These are phyloP conservation scores for Penicillium sp. DNA, from an alignment of 2,329 filamentous ascomycete genomes.

Conservation along the genomic window DNA sequence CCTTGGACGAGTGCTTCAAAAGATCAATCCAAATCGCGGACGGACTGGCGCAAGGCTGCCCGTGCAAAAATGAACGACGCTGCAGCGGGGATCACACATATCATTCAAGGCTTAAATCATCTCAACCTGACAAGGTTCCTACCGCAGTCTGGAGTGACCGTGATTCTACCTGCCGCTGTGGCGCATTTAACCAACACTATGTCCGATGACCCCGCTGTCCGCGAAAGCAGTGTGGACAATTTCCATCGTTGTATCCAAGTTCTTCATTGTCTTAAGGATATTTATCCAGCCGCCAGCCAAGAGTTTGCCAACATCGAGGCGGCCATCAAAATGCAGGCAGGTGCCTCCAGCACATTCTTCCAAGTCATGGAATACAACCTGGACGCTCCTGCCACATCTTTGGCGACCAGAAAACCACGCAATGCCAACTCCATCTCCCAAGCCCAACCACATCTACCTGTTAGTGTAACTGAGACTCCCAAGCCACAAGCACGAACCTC, in stretches of 20 bases:
- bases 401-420: constrained; percentile 18
- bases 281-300: constrained; percentile 83
- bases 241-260: constrained; percentile 84
- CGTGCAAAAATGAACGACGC: constrained; percentile 78
- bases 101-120: constrained; percentile 70
- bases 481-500: not conserved
- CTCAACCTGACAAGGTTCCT: constrained; percentile 71
- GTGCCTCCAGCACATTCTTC: constrained; percentile 31
- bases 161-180: constrained; percentile 82
- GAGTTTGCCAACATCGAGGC: constrained; percentile 46
- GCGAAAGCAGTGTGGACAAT: constrained; percentile 68
- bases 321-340: constrained; percentile 34
- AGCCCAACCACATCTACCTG: constrained; percentile 6
- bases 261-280: constrained; percentile 77
- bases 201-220: constrained; percentile 67
- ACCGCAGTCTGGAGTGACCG: constrained; percentile 81
- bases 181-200: constrained; percentile 87
- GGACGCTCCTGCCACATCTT: constrained; percentile 13
- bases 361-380: constrained; percentile 35
- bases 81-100: constrained; percentile 75
- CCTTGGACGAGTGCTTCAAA: constrained; percentile 69
- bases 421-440: constrained; percentile 13
- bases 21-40: constrained; percentile 46
- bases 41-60: constrained; percentile 67
- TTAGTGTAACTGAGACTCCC: not conserved